Base-by-base conservation (phyloP, 2,329 filamentous ascomycete species). In the Apiospora sp. region DNA sequence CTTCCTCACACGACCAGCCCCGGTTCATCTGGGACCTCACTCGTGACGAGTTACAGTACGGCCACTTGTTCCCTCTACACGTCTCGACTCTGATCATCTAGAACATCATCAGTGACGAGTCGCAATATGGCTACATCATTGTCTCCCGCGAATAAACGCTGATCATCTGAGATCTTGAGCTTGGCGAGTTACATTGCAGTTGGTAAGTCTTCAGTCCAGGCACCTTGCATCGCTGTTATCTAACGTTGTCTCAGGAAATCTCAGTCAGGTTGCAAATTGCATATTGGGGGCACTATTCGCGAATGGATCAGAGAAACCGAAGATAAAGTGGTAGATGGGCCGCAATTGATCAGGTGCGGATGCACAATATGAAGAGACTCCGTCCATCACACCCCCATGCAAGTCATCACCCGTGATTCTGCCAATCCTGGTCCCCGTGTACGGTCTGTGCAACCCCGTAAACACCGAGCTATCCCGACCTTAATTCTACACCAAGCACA, bases 1-100 rank as follows among this genome's bases (percentile, higher is more conserved):
- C 34, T 64, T 22, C 34, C 22, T 64, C 4, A 34, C 58, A 34
- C 34, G 34, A 64, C 34, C 41, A 98, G 93, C 94, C 94, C 80
- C 90, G 98, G 86, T 98, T 99, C 90, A 97, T 98, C 92, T 99
- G 96, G 96, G 98, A 98, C 92, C 91, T 99, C 83, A 98, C 96
- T 87, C 96, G 96, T 88, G 95, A 98, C 87, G 96, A 98, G 89
- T 92, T 92, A 85, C 93, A 94, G 85, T 99, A 98, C 91, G 96
- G 96, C 82, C 98, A 98, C 46, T n/a, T 48, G 46, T 8, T 48
- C 37, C 8, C 37, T 48, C 94, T 91, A 7, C 22, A 10, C n/a
- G 19, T 27, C 19, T 24, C 98, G 93, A 94, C 94, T 80, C 90
- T 99, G 86, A 98, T 99, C 90, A 97, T 98, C 92, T 99, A 96